phyloP scores from a whole-genome alignment of 1,284 basidiomycete species.

The Amylostereum areolatum region DNA sequence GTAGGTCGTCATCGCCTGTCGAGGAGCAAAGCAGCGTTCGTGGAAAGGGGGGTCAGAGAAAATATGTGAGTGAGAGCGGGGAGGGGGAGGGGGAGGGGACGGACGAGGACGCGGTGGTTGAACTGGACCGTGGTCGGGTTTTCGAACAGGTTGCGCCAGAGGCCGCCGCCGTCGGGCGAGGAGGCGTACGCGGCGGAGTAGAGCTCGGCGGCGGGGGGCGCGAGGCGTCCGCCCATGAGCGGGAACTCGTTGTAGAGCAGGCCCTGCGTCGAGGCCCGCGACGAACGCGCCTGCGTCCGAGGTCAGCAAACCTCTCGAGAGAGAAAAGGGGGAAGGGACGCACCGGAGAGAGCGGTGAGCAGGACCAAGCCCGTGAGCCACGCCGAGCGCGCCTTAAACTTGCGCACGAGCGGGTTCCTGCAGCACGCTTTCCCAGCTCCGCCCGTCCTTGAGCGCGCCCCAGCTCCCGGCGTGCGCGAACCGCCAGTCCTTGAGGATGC shows the following conservation, averaged over 20 bases:
- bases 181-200: constrained; percentile 75
- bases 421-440: constrained; percentile 47
- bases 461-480: constrained; percentile 45
- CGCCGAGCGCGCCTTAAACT: constrained; percentile 58
- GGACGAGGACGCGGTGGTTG: constrained; percentile 86
- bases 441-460: constrained; percentile 34
- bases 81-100: constrained; percentile 22
- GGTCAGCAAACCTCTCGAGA: constrained; percentile 2
- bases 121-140: constrained; percentile 99
- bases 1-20: constrained; percentile 83
- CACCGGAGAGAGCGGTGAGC: constrained; percentile 86
- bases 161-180: constrained; percentile 60
- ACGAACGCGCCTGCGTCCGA: constrained; percentile 82
- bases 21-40: too few relatives aligned
- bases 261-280: constrained; percentile 94
- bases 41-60: too few relatives aligned
- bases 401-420: constrained; percentile 47
- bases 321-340: constrained; percentile 10
- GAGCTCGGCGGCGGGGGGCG: constrained; percentile 82
- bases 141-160: constrained; percentile 91
- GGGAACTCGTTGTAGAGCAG: constrained; percentile 98
- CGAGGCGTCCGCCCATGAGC: constrained; percentile 86
- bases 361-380: constrained; percentile 75
- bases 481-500: constrained; percentile 78
- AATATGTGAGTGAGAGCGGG: constrained; percentile 6